Conservation (phyloP, 345 rosid species). For the Eutrema japonicum region DNA sequence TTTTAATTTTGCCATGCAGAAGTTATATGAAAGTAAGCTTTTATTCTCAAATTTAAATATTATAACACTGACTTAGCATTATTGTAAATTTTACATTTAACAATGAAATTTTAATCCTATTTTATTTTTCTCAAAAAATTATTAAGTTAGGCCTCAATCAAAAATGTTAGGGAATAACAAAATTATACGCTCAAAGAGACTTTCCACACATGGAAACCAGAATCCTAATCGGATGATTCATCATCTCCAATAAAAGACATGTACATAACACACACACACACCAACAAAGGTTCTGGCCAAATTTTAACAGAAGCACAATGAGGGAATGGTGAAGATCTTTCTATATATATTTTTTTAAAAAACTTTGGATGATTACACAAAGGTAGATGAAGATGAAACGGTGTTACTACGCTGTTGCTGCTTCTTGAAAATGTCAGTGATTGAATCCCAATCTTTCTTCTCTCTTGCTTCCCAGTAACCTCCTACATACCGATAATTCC, state of each 20-base stretch:
- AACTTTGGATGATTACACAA: constrained; percentile 22
- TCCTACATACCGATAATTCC: constrained; percentile 79
- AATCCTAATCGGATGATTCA: background rate
- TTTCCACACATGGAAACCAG: background rate
- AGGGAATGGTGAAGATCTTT: constrained; percentile 43
- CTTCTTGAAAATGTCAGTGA: constrained; percentile 71
- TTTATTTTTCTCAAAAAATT: too few relatives aligned
- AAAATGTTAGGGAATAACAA: too few relatives aligned
- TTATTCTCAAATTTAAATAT: too few relatives aligned
- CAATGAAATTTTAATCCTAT: too few relatives aligned
- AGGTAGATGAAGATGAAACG: constrained; percentile 43
- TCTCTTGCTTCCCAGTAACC: constrained; percentile 97
- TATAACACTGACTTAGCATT: too few relatives aligned
- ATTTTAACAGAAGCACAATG: constrained; percentile 42
- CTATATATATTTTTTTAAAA: constrained; percentile 10
- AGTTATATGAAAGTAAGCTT: too few relatives aligned
- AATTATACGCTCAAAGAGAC: too few relatives aligned
- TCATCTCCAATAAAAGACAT: background rate
- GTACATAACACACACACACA: background rate
- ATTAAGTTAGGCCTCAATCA: too few relatives aligned
- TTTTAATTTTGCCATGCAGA: too few relatives aligned
- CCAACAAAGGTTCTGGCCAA: constrained; percentile 42
- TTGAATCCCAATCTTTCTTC: constrained; percentile 66
- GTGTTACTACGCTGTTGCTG: constrained; percentile 48
- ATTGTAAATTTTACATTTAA: too few relatives aligned